Conservation (phyloP, 2,329 filamentous ascomycete species). For the Niveomyces coronatus region DNA sequence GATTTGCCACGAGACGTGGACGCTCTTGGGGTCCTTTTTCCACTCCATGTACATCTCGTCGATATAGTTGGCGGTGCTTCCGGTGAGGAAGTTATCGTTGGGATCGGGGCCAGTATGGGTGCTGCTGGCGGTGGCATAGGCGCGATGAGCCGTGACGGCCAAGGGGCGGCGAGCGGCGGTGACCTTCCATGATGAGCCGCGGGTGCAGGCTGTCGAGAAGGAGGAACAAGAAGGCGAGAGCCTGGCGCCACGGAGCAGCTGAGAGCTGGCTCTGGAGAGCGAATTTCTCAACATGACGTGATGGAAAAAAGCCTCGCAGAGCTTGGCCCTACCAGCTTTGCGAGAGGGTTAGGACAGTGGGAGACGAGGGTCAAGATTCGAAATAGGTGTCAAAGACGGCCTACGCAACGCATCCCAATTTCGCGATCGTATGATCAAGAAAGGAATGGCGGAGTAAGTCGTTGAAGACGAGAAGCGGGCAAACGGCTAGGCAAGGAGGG, state of each 20-base stretch:
- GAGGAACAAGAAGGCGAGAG: conserved; percentile 32
- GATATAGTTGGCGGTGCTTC: conserved; percentile 96
- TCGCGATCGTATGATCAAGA: conserved; percentile 19
- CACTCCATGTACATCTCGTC: conserved; percentile 99
- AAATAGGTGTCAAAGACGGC: conserved; percentile 15
- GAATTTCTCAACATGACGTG: conserved; percentile 63
- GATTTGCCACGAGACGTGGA: conserved; percentile 97
- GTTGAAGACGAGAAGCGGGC: conserved; percentile 17
- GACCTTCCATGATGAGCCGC: conserved; percentile 34
- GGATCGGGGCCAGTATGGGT: conserved; percentile 55
- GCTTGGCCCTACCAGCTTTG: conserved; percentile 11
- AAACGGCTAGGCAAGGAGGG: conserved; percentile 11
- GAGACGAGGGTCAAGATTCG: conserved; percentile 2
- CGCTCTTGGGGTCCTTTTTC: conserved; percentile 86
- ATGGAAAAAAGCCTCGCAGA: conserved; percentile 15
- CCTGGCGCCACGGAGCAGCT: conserved; percentile 47
- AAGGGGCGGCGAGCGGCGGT: conserved; percentile 37
- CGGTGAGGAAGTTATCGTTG: conserved; percentile 92
- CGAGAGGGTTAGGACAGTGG: conserved; percentile 3
- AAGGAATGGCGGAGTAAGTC: conserved; percentile 42
- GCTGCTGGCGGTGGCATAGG: conserved; percentile 40
- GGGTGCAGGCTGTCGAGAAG: conserved; percentile 30
- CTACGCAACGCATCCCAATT: conserved; percentile 22
- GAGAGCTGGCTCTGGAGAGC: conserved; percentile 53
- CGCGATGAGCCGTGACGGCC: conserved; percentile 38